A percentile compares a stretch with the other conserved stretches of the same genome.
These are phyloP conservation scores for Zymoseptoria brevis DNA, from an alignment of 2,329 filamentous ascomycete genomes.

Conservation along the genomic window DNA sequence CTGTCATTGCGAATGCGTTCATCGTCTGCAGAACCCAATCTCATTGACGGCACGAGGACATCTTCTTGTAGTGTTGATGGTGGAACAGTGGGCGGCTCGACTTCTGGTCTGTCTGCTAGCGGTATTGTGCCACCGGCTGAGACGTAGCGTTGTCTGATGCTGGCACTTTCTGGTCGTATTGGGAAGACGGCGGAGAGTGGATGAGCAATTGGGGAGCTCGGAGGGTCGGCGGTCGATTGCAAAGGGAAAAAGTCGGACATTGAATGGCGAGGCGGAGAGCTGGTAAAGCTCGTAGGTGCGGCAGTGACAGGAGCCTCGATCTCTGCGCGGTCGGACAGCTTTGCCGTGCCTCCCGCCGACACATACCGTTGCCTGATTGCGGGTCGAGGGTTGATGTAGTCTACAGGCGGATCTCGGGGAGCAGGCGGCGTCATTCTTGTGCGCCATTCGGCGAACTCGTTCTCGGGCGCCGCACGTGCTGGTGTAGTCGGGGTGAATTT, in stretches of 20 bases:
- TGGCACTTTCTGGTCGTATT: not conserved
- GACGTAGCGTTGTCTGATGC: not conserved
- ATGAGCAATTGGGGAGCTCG: not conserved
- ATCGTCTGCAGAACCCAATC: not conserved
- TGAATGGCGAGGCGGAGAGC: not conserved
- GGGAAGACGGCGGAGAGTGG: not conserved
- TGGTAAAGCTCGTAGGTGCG: slow-evolving; percentile 2
- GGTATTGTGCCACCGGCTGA: not conserved
- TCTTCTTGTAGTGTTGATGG: not conserved
- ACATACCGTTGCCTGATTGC: slow-evolving; percentile 22
- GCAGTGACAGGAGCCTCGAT: slow-evolving; percentile 6
- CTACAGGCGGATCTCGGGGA: slow-evolving; percentile 1
- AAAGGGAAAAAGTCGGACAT: not conserved
- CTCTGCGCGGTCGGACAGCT: slow-evolving; percentile 18
- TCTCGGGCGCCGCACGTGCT: not conserved
- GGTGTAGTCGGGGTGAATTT: not conserved
- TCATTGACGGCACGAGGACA: not conserved
- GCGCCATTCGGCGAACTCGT: not conserved
- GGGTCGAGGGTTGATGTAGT: slow-evolving; percentile 17
- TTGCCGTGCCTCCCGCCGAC: slow-evolving; percentile 20
- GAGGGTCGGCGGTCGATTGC: not conserved
- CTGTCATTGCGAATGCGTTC: not conserved
- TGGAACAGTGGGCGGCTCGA: not conserved
- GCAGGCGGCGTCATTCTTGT: not conserved
- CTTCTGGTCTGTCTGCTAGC: not conserved